Evolutionary conservation across 371 early-diverging fungal genomes (phyloP), one percentile per base, ranked within the genome.

Genomic region (Lichtheimia ornata): DNA sequence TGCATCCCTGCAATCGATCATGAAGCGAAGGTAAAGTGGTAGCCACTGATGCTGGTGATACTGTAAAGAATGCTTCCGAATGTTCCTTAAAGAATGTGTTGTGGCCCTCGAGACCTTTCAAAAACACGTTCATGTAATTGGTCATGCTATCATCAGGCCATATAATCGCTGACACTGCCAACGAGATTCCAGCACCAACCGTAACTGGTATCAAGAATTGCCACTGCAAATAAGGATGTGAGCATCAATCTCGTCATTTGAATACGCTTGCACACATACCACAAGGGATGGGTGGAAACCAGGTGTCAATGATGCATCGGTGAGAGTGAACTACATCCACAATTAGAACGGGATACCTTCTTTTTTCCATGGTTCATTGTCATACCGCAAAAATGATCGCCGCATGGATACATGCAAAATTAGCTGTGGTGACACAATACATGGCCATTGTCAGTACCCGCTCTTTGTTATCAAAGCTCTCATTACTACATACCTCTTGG

Each of bases 121-220:
- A 20, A 2, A 73, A 56, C 9, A 74, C 64, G 0, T 20, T 49
- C 47, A 76, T 42, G 50, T 69, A 79, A 17, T 74, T 76, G 14
- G 64, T 70, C 20, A 76, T 61, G 30, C 76, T 79, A 20, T 79
- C 74, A 13, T 76, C 79, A 13, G 79, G 79, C 79, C 79, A 79
- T 18, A 79, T 56, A 4, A 76, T n/a, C 11, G 65, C 65, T 30
- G 76, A 69, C 7, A 79, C 71, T 9, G 69, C 74, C 4, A 79
- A 30, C 15, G 69, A 63, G 27, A 76, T 57, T 3, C 61, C 79
- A 17, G 70, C 79, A 22, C 74, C 72, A 11, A 70, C 22, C 3
- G 67, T 69, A 25, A 76, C 60, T 0, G 79, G 79, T 41, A 44
- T 64, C 22, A 79, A 50, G 59, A 74, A 74, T 9, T 42, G 2